phyloP scores from a whole-genome alignment of 495 filamentous ascomycete genomes.

The Cercophora scortea region DNA sequence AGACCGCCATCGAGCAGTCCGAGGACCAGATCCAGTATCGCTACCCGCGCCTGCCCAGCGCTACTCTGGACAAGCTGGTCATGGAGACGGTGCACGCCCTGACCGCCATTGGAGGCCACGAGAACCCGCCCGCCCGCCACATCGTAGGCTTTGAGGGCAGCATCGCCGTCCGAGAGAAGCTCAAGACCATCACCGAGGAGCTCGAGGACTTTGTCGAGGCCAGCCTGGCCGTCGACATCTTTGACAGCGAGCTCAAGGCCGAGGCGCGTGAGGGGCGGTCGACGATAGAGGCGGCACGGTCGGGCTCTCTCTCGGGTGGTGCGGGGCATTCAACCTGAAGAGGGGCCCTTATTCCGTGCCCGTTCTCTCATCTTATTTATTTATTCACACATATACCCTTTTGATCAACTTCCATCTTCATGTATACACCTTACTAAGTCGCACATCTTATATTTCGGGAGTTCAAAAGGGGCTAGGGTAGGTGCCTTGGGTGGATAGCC shows the following conservation, averaged over 20 bases:
- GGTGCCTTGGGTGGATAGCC: no score
- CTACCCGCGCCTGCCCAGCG: conserved; percentile 60
- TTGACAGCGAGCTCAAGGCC: conserved; percentile 41
- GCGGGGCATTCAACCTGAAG: neutral
- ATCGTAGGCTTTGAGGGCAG: conserved; percentile 91
- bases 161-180: conserved; percentile 84
- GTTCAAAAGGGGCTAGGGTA: no score
- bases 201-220: conserved; percentile 91
- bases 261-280: conserved; percentile 34
- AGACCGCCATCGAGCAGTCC: conserved; percentile 37
- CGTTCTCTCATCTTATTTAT: neutral
- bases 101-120: conserved; percentile 84
- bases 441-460: no score
- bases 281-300: neutral
- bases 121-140: conserved; percentile 89
- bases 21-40: conserved; percentile 47
- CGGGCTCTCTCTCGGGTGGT: conserved; percentile 4
- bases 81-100: conserved; percentile 89
- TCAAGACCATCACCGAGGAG: conserved; percentile 94
- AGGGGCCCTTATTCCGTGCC: neutral
- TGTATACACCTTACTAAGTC: no score
- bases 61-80: conserved; percentile 61
- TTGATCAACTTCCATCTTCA: no score
- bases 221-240: conserved; percentile 76
- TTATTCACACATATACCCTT: neutral